A percentile compares a stretch with the other conserved stretches of the same genome.
Evolutionary conservation across 495 filamentous ascomycete genomes (phyloP).

Genomic region (Hypoxylon lenormandii): DNA sequence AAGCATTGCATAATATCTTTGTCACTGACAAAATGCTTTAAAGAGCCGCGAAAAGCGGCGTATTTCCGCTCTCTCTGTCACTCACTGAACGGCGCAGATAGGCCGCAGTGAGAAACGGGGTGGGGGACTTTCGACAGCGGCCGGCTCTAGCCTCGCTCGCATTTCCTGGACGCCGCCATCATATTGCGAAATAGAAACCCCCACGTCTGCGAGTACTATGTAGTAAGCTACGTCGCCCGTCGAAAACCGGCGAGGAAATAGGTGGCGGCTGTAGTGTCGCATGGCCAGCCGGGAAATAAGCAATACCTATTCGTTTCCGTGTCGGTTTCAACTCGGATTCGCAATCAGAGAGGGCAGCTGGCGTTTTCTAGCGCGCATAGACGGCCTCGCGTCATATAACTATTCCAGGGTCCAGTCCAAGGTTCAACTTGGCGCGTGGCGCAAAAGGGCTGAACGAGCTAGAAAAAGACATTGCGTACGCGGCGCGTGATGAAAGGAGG

Average conservation of each 20-base stretch:
- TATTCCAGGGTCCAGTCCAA: slow-evolving; percentile 7
- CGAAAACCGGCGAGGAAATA: slow-evolving; percentile 12
- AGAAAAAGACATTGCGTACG: slow-evolving; percentile 13
- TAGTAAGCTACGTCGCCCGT: slow-evolving; percentile 28
- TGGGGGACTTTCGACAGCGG: slow-evolving; percentile 12
- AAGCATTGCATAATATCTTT: slow-evolving; percentile 16
- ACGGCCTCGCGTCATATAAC: slow-evolving; percentile 35
- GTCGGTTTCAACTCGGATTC: slow-evolving; percentile 1
- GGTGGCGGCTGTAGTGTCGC: slow-evolving; percentile 20
- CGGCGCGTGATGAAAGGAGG: slow-evolving; percentile 28
- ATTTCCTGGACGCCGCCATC: slow-evolving; percentile 11
- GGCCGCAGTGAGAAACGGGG: slow-evolving; percentile 16
- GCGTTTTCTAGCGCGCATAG: slow-evolving; percentile 23
- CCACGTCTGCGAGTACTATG: slow-evolving; percentile 24
- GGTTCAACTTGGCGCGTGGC: slow-evolving; percentile 31
- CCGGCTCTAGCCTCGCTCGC: slow-evolving; percentile 17
- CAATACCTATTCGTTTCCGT: slow-evolving; percentile 12
- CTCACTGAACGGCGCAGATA: slow-evolving; percentile 1
- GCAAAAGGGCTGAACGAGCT: slow-evolving; percentile 36
- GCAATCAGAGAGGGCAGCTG: slow-evolving; percentile 8
- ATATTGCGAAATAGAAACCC: slow-evolving; percentile 12
- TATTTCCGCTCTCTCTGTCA: slow-evolving; percentile 22
- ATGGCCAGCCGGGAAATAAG: slow-evolving; percentile 10
- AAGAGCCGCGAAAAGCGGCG: slow-evolving; percentile 3
- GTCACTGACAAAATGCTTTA: slow-evolving; percentile 6